A percentile compares a stretch with the other conserved stretches of the same genome.
phyloP scores from a whole-genome alignment of 441 rosid species.

The Populus hybrid region DNA sequence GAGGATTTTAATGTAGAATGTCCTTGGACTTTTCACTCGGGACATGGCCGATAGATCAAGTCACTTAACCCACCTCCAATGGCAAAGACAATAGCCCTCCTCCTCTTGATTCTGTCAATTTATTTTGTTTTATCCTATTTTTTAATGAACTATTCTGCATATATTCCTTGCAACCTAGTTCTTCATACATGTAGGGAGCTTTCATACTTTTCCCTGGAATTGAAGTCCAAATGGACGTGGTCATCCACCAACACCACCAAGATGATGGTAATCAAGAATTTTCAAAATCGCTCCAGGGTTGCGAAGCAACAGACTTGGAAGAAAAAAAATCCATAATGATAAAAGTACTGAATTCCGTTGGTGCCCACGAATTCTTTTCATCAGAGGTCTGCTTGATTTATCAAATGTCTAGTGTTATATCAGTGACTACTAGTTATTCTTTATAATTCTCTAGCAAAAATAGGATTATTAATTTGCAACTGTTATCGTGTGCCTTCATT shows the following conservation, averaged over 20 bases:
- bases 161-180: too few species aligned
- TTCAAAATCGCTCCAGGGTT: constrained; percentile 16
- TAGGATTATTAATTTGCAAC: background rate
- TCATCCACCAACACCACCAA: background rate
- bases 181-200: too few species aligned
- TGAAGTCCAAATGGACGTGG: constrained; percentile 9
- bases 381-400: constrained; percentile 26
- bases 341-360: constrained; percentile 23
- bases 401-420: too few species aligned
- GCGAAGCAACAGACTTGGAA: background rate
- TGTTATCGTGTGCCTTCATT: background rate
- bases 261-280: background rate
- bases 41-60: too few species aligned
- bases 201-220: background rate
- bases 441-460: background rate
- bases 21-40: too few species aligned
- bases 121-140: too few species aligned
- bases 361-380: constrained; percentile 37
- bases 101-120: too few species aligned
- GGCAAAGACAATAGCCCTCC: too few species aligned
- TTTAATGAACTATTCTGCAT: too few species aligned
- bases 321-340: background rate
- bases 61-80: too few species aligned
- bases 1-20: too few species aligned
- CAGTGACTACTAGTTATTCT: too few species aligned